phyloP scores from a whole-genome alignment of 2,329 filamentous ascomycete species.

The Phialophora verrucosa region DNA sequence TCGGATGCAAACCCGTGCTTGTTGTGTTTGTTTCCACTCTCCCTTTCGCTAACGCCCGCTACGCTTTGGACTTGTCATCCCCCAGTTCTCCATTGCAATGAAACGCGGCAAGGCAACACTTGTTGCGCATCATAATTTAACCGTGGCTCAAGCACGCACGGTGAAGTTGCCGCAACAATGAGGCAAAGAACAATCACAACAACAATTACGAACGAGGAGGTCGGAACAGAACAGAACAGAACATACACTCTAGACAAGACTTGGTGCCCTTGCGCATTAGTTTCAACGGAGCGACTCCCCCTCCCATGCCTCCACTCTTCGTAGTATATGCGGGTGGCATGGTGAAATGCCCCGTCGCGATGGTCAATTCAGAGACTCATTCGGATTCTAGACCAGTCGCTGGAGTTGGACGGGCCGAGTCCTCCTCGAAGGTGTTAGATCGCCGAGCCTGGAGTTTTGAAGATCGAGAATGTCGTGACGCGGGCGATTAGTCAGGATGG shows the following conservation, averaged over 20 bases:
- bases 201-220: neutral
- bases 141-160: neutral
- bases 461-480: neutral
- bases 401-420: neutral
- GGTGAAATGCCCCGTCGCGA: neutral
- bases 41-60: no score
- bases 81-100: neutral
- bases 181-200: neutral
- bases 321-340: neutral
- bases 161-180: neutral
- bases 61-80: neutral
- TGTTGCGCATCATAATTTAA: neutral
- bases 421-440: neutral
- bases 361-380: neutral
- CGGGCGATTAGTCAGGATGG: neutral
- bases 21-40: neutral
- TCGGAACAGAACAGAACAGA: neutral
- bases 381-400: neutral
- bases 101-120: neutral
- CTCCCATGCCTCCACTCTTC: neutral
- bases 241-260: conserved; percentile 39
- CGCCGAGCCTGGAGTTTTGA: neutral
- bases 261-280: conserved; percentile 38
- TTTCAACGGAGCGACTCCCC: conserved; percentile 8
- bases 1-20: neutral